Conservation (phyloP, 768 basidiomycete species). For the Cystofilobasidium bisporidii region DNA sequence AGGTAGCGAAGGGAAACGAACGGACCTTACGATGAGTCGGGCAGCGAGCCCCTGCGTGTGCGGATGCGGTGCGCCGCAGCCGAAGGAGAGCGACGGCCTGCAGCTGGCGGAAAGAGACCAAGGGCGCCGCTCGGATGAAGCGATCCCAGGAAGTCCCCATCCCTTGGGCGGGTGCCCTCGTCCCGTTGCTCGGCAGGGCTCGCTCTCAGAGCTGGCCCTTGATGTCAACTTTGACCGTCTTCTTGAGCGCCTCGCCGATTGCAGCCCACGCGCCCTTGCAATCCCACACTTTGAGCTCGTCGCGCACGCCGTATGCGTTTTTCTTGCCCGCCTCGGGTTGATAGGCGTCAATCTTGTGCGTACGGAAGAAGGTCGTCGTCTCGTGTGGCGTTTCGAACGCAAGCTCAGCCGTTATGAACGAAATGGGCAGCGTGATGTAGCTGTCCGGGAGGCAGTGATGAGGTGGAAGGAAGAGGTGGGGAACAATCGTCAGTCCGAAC, state of each 20-base stretch:
- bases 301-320: slow-evolving; percentile 37
- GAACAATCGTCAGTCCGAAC: too few species aligned
- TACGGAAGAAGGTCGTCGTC: slow-evolving; percentile 58
- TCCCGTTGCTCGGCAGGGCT: too few species aligned
- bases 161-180: too few species aligned
- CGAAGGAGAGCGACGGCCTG: too few species aligned
- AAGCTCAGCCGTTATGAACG: slow-evolving; percentile 69
- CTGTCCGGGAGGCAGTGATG: too few species aligned
- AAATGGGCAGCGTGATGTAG: slow-evolving; percentile 66
- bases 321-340: slow-evolving; percentile 33
- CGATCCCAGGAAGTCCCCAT: too few species aligned
- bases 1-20: too few species aligned
- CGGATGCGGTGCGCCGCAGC: too few species aligned
- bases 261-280: slow-evolving; percentile 37
- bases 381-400: slow-evolving; percentile 63
- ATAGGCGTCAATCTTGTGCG: slow-evolving; percentile 58
- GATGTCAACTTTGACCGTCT: slow-evolving; percentile 77
- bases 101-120: too few species aligned
- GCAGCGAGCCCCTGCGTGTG: too few species aligned
- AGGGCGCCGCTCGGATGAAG: too few species aligned
- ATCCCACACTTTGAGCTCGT: slow-evolving; percentile 50
- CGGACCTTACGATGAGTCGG: too few species aligned
- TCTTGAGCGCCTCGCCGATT: slow-evolving; percentile 57
- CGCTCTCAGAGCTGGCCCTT: slow-evolving; percentile 82
- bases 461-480: background rate